Evolutionary conservation across 306 rosid species (phyloP).

Genomic region (Boehmeria nivea): DNA sequence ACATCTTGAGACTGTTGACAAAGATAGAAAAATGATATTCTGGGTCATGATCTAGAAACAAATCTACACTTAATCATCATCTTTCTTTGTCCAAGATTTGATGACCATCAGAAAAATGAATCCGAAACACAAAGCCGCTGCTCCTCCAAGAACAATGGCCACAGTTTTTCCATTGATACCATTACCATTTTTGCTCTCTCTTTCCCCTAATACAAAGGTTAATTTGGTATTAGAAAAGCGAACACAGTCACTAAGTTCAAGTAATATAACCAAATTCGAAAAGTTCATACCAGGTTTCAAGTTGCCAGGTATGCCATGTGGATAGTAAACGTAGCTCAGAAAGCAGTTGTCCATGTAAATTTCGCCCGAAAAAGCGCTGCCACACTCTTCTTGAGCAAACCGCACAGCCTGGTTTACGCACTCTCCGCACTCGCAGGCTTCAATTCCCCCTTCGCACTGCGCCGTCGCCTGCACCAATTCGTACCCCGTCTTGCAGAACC

Average conservation of each 20-base stretch:
- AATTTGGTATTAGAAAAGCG: too few species aligned
- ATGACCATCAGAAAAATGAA: slow-evolving; percentile 31
- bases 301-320: slow-evolving; percentile 3
- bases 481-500: slow-evolving; percentile 27
- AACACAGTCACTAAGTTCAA: too few species aligned
- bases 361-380: slow-evolving; percentile 35
- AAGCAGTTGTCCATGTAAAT: slow-evolving; percentile 57
- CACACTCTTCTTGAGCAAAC: slow-evolving; percentile 46
- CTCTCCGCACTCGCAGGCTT: slow-evolving; percentile 46
- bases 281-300: slow-evolving; percentile 27
- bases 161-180: slow-evolving; percentile 19
- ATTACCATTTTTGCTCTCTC: slow-evolving; percentile 1
- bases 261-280: too few species aligned
- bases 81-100: slow-evolving; percentile 52
- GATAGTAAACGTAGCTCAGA: slow-evolving; percentile 34
- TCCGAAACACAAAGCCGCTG: slow-evolving; percentile 36
- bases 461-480: slow-evolving; percentile 47
- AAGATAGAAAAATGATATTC: too few species aligned
- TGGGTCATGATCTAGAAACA: too few species aligned
- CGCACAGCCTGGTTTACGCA: slow-evolving; percentile 51
- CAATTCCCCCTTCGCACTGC: slow-evolving; percentile 53
- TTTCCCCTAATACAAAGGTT: too few species aligned
- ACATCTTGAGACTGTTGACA: too few species aligned
- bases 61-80: slow-evolving; percentile 24
- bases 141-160: slow-evolving; percentile 65